These are phyloP conservation scores for Mimosa pudica DNA, from an alignment of 306 rosid genomes.

Conservation along the genomic window DNA sequence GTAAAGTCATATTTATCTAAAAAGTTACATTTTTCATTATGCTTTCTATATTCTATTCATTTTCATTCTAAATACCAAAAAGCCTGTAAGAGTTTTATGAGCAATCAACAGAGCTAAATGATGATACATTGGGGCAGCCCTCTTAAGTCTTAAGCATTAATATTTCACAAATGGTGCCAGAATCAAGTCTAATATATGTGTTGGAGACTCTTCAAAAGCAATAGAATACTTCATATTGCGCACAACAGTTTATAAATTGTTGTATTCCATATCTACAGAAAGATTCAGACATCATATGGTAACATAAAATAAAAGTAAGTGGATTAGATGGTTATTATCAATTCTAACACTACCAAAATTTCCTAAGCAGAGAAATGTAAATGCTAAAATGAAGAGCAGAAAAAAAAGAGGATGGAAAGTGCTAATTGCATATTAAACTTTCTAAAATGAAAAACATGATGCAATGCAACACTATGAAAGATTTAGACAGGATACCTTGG, in stretches of 20 bases:
- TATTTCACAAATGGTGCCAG: not conserved
- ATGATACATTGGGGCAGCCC: slow-evolving; percentile 12
- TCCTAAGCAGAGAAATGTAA: not conserved
- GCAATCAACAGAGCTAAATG: not conserved
- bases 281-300: not conserved
- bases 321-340: slow-evolving; percentile 15
- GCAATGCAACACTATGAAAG: slow-evolving; percentile 4
- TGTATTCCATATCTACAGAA: not conserved
- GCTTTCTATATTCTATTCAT: not conserved
- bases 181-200: not conserved
- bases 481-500: slow-evolving; percentile 61
- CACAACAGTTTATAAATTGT: not conserved
- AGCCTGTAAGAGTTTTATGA: not conserved
- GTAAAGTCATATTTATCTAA: not conserved
- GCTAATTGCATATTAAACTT: slow-evolving; percentile 15
- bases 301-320: not conserved
- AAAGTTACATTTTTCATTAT: not conserved
- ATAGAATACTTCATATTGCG: not conserved
- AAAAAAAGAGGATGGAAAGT: slow-evolving; percentile 9
- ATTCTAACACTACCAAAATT: slow-evolving; percentile 1
- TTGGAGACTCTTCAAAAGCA: not conserved
- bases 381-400: not conserved
- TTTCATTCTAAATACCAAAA: not conserved
- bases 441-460: slow-evolving; percentile 8
- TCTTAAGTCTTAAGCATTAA: not conserved